These are phyloP conservation scores for Wickerhamiella pararugosa DNA, from an alignment of 1,139 yeast genomes.

Conservation along the genomic window DNA sequence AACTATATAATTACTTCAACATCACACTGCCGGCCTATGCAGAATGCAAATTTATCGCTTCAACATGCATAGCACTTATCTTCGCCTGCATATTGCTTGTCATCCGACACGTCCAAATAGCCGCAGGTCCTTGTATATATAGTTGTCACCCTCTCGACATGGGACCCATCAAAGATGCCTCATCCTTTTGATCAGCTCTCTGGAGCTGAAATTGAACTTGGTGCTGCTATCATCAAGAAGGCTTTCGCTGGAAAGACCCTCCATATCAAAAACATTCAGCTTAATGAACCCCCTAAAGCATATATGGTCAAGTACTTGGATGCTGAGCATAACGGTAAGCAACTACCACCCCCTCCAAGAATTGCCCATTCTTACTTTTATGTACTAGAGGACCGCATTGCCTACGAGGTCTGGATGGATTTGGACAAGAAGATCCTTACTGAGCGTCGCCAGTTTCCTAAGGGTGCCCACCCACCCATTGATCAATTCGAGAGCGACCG, in stretches of 20 bases:
- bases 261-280: conserved; percentile 60
- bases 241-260: conserved; percentile 35
- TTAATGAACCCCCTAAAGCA: conserved; percentile 70
- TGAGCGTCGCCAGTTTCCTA: conserved; percentile 40
- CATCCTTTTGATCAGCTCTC: conserved; percentile 54
- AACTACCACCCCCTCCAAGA: conserved; percentile 40
- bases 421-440: conserved; percentile 42
- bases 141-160: no score
- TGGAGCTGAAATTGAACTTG: conserved; percentile 47
- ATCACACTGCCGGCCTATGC: no score
- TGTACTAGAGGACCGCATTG: conserved; percentile 40
- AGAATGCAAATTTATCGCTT: no score
- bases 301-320: conserved; percentile 54
- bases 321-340: conserved; percentile 47
- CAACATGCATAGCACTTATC: no score
- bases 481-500: conserved; percentile 52
- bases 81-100: no score
- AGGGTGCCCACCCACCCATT: conserved; percentile 59
- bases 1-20: no score
- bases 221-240: conserved; percentile 36
- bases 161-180: conserved; percentile 13
- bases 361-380: conserved; percentile 52
- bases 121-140: no score
- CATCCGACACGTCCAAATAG: no score
- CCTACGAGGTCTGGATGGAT: conserved; percentile 63